These are phyloP conservation scores for Pugionium cornutum DNA, from an alignment of 345 rosid species.

Conservation along the genomic window DNA sequence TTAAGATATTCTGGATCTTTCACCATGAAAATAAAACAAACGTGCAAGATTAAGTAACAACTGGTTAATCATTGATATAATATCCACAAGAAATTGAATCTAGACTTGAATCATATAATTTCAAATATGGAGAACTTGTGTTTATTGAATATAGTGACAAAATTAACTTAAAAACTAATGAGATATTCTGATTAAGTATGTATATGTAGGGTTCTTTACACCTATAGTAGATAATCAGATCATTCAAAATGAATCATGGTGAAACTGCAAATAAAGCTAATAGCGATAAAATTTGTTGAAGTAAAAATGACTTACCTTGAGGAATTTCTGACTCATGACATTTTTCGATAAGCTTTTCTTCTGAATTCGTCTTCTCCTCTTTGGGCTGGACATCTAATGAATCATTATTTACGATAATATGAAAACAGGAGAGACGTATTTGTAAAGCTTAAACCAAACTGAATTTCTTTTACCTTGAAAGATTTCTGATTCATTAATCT, in stretches of 20 bases:
- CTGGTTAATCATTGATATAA: too few relatives aligned
- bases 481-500: conserved; percentile 6
- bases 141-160: too few relatives aligned
- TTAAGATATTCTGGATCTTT: conserved; percentile 1
- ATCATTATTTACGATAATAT: neutral
- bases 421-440: neutral
- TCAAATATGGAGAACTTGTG: too few relatives aligned
- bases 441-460: neutral
- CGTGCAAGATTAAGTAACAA: neutral
- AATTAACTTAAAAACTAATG: too few relatives aligned
- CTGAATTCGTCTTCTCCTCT: neutral
- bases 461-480: conserved; percentile 1
- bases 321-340: neutral
- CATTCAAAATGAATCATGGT: too few relatives aligned
- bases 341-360: neutral
- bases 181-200: too few relatives aligned
- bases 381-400: neutral
- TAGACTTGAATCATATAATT: too few relatives aligned
- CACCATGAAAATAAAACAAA: neutral
- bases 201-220: too few relatives aligned
- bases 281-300: too few relatives aligned
- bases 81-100: too few relatives aligned
- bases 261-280: too few relatives aligned
- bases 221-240: too few relatives aligned
- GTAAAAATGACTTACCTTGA: neutral